Percentiles rank a stretch among this genome's conserved stretches.
Evolutionary conservation across 441 rosid genomes (phyloP).

Genomic region (Lepidium campestre): DNA sequence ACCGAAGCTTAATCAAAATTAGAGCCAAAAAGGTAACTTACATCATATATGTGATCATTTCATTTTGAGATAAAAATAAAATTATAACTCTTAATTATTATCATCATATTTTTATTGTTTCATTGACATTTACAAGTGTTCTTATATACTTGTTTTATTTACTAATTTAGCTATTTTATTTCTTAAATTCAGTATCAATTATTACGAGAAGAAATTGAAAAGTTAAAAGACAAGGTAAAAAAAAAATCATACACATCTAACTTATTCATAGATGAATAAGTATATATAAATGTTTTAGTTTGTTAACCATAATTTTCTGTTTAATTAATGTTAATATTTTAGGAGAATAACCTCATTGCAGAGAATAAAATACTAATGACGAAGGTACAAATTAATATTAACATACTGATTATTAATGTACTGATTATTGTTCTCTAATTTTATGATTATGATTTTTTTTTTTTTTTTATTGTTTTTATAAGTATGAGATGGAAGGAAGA

Average conservation of each 20-base stretch:
- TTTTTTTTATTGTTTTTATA: neutral
- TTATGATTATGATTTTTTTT: neutral
- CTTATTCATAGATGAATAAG: neutral
- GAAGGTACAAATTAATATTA: slow-evolving; percentile 28
- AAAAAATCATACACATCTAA: neutral
- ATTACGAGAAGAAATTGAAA: slow-evolving; percentile 50
- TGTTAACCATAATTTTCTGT: neutral
- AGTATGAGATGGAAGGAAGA: slow-evolving; percentile 14
- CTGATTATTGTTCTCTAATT: neutral
- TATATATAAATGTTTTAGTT: neutral
- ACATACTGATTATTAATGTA: neutral
- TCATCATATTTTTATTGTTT: neutral
- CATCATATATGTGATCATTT: neutral
- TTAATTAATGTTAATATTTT: neutral
- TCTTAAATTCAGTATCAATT: slow-evolving; percentile 47
- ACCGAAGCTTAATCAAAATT: slow-evolving; percentile 57
- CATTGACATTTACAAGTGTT: neutral
- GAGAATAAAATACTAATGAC: slow-evolving; percentile 41
- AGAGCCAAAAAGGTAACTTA: slow-evolving; percentile 71
- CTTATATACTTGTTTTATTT: neutral
- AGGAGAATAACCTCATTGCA: slow-evolving; percentile 48
- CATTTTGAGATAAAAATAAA: neutral
- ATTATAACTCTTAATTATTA: neutral
- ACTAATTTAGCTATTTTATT: neutral
- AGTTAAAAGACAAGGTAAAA: slow-evolving; percentile 57